Conservation (phyloP, 495 filamentous ascomycete genomes). For the Lindgomyces ingoldianus region DNA sequence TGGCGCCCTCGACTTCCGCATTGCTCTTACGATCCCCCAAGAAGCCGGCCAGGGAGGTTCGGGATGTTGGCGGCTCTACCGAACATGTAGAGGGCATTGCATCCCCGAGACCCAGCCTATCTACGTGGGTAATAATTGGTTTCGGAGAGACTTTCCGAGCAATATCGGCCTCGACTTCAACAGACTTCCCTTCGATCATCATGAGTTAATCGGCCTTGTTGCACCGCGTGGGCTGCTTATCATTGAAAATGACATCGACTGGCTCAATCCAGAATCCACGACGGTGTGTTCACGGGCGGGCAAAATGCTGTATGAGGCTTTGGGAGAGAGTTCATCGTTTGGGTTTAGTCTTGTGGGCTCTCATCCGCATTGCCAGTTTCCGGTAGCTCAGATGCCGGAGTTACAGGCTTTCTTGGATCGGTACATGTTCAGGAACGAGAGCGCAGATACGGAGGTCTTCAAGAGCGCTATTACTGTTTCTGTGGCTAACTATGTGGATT, state of each 20-base stretch:
- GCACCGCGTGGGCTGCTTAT: slow-evolving; percentile 30
- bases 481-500: too few relatives aligned
- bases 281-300: not conserved
- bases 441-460: slow-evolving; percentile 10
- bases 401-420: slow-evolving; percentile 11
- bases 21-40: slow-evolving; percentile 51
- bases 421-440: slow-evolving; percentile 7
- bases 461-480: too few relatives aligned
- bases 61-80: slow-evolving; percentile 52
- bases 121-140: slow-evolving; percentile 50
- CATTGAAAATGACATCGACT: slow-evolving; percentile 27
- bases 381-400: not conserved
- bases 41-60: slow-evolving; percentile 49
- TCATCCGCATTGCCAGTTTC: slow-evolving; percentile 17
- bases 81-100: too few relatives aligned
- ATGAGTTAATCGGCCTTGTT: slow-evolving; percentile 31
- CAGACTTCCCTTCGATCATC: slow-evolving; percentile 32
- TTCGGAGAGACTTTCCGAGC: slow-evolving; percentile 43
- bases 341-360: slow-evolving; percentile 6
- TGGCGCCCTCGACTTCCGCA: slow-evolving; percentile 50
- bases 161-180: slow-evolving; percentile 27
- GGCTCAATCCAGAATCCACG: not conserved
- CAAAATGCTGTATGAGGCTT: not conserved
- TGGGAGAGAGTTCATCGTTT: not conserved
- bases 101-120: slow-evolving; percentile 48